A percentile compares a stretch with the other conserved stretches of the same genome.
Evolutionary conservation across 139 green algal species (phyloP).

Genomic region (Gonium pectorale): DNA sequence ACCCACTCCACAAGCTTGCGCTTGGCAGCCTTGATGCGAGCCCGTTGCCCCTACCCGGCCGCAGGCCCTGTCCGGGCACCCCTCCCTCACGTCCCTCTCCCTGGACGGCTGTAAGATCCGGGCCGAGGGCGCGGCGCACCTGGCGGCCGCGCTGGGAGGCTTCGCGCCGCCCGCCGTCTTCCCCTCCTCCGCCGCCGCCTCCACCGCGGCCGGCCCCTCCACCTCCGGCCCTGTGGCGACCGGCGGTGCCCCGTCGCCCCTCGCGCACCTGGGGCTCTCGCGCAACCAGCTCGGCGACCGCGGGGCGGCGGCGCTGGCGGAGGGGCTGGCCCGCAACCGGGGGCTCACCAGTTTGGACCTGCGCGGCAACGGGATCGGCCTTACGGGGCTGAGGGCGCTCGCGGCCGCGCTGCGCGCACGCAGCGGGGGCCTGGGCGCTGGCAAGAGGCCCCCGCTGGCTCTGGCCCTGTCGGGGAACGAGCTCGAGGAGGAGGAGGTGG

Average conservation of each 20-base stretch:
- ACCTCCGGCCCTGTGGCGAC: background rate
- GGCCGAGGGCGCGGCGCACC: constrained; percentile 47
- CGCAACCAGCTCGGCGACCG: constrained; percentile 67
- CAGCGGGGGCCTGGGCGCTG: too few species aligned
- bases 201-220: too few species aligned
- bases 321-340: constrained; percentile 42
- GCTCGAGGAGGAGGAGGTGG: constrained; percentile 16
- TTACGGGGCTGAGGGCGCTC: constrained; percentile 37
- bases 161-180: background rate
- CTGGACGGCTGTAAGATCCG: constrained; percentile 60
- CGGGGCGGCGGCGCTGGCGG: constrained; percentile 54
- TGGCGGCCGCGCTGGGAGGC: constrained; percentile 41
- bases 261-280: constrained; percentile 49
- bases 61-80: constrained; percentile 12
- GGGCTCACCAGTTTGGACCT: constrained; percentile 49
- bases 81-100: background rate
- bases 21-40: too few species aligned
- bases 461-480: constrained; percentile 50
- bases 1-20: too few species aligned
- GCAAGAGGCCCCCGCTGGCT: too few species aligned
- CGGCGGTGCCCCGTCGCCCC: constrained; percentile 1
- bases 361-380: constrained; percentile 39
- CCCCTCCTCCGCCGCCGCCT: background rate
- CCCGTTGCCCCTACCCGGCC: too few species aligned
- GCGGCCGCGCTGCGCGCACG: constrained; percentile 39